These are phyloP conservation scores for Platanus orientalis DNA, from an alignment of 164 flowering plant genomes.

Conservation along the genomic window DNA sequence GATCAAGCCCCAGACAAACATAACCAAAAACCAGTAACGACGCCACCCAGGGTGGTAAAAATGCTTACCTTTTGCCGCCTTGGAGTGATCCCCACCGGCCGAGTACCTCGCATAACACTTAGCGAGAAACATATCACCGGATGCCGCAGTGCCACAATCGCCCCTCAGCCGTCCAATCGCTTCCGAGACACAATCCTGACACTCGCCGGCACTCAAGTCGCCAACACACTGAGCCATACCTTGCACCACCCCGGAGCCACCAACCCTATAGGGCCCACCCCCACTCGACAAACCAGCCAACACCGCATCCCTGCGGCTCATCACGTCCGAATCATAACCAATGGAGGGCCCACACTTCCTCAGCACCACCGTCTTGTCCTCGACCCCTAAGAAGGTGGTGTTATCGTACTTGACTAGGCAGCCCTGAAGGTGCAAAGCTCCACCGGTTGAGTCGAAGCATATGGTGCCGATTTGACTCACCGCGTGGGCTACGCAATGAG, in stretches of 20 bases:
- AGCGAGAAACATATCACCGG: constrained; percentile 74
- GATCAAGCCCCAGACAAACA: not conserved
- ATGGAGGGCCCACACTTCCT: constrained; percentile 71
- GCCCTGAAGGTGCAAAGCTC: constrained; percentile 64
- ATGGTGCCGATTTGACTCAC: constrained; percentile 46
- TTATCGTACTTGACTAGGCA: constrained; percentile 83
- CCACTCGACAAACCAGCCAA: constrained; percentile 32
- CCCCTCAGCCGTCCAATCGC: constrained; percentile 58
- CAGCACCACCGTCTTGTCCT: constrained; percentile 66
- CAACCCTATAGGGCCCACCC: constrained; percentile 51
- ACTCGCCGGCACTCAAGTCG: constrained; percentile 60
- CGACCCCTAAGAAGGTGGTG: constrained; percentile 53
- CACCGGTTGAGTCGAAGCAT: constrained; percentile 60
- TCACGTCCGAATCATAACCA: constrained; percentile 31
- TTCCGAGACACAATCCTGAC: constrained; percentile 64
- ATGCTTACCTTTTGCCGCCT: constrained; percentile 40
- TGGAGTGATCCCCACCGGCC: constrained; percentile 23
- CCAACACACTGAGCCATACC: constrained; percentile 88
- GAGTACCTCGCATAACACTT: constrained; percentile 83
- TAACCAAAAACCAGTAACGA: constrained; percentile 15
- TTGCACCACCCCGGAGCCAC: constrained; percentile 52
- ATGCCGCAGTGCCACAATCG: constrained; percentile 56
- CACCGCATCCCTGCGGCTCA: constrained; percentile 57
- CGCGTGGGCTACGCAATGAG: constrained; percentile 55
- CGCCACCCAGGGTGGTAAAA: constrained; percentile 19